Evolutionary conservation across 2,329 filamentous ascomycete species (phyloP), one percentile per base, ranked within the genome.

Genomic region (Fusarium sp.): DNA sequence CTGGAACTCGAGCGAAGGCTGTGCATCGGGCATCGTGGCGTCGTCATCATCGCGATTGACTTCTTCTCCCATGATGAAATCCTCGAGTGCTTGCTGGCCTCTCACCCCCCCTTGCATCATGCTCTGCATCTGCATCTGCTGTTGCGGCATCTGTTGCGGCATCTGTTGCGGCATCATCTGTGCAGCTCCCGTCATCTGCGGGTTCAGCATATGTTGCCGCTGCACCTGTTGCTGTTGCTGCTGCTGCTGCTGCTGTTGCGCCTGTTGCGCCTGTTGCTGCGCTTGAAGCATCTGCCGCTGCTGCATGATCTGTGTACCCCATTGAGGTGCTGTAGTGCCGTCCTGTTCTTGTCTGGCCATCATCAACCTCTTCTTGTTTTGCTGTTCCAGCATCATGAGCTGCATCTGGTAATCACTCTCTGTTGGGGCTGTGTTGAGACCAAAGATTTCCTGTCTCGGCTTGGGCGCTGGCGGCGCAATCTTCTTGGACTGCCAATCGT

Each of bases 271-370:
- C 16, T 65, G 65, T 31, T 35, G 29, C 18, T 31, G 50, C 11
- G 29, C 29, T 20, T 52, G 48, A 9, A 29, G 7, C 64, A 35
- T 67, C 9, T 35, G 29, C 7, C 41, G 45, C n/a, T 11, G 11
- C 6, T 54, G 52, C 0, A 35, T 5, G 13, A 20, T 22, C 9
- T 22, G 52, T 16, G 37, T 29, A 22, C 10, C 11, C 33, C 39
- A 22, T 13, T 11, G 66, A 45, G 41, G 29, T 45, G 33, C 45
- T 29, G 35, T 18, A 14, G 9, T 11, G 20, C 14, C 10, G 65
- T 95, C 93, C 81, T 96, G 93, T 80, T 95, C 91, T 80, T 92
- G 92, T 20, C 94, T 91, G 29, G 94, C 94, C 93, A 95, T 94
- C 86, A 95, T 91, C 54, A 95, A 85, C 13, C 94, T 88, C 83